These are phyloP conservation scores for Penicillium brevicompactum DNA, from an alignment of 2,329 filamentous ascomycete species.

Conservation along the genomic window DNA sequence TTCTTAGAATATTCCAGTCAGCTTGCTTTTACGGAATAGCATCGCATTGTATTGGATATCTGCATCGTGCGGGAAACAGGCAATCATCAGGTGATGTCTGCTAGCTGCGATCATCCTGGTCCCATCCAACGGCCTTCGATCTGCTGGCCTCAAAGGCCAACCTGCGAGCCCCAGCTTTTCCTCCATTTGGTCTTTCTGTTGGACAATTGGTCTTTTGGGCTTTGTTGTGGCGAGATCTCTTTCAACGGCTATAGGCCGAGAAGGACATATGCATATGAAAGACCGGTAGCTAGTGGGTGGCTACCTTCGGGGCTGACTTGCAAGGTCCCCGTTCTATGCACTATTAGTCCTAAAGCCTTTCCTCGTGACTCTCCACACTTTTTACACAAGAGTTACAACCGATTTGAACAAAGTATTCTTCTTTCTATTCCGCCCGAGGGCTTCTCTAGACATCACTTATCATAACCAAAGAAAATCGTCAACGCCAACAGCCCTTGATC, in stretches of 20 bases:
- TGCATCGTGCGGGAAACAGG: background rate
- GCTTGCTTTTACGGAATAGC: background rate
- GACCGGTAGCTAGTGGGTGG: too few species aligned
- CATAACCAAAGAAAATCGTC: constrained; percentile 14
- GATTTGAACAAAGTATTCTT: background rate
- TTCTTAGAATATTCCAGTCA: background rate
- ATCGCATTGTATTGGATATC: background rate
- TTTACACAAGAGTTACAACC: background rate
- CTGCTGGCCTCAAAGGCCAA: background rate
- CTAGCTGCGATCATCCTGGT: background rate
- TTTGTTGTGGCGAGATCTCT: too few species aligned
- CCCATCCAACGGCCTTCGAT: background rate
- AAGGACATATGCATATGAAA: too few species aligned
- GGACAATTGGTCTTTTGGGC: background rate
- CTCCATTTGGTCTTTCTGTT: background rate
- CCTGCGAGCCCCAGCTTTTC: background rate
- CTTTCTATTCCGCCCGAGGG: constrained; percentile 19
- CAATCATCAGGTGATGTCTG: background rate
- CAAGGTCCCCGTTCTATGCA: constrained; percentile 8
- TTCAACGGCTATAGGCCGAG: too few species aligned
- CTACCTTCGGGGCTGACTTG: constrained; percentile 4
- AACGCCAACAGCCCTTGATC: constrained; percentile 6
- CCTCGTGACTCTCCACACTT: background rate
- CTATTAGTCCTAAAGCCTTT: background rate
- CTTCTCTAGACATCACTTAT: constrained; percentile 26